Evolutionary conservation across 1,139 yeast species (phyloP).

Genomic region (Ashbya aceris): DNA sequence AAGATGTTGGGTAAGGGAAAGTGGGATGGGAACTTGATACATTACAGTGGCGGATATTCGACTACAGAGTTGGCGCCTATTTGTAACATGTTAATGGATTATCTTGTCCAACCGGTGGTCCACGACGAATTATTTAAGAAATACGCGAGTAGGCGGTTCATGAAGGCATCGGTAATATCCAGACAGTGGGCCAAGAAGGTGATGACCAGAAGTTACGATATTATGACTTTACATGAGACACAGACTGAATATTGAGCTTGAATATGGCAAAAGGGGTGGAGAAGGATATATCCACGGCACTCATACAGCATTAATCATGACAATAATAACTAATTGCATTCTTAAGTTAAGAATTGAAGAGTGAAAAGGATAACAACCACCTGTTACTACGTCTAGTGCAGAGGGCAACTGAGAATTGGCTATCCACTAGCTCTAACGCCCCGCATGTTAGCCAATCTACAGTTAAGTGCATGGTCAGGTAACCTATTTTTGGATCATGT

Average conservation of each 20-base stretch:
- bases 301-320: neutral
- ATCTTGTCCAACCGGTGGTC: constrained; percentile 71
- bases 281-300: neutral
- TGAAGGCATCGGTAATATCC: constrained; percentile 84
- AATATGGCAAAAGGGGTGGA: neutral
- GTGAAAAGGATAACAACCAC: no score
- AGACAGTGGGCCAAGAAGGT: constrained; percentile 78
- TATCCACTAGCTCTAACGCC: no score
- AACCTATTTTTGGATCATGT: no score
- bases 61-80: constrained; percentile 64
- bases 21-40: constrained; percentile 77
- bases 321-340: constrained; percentile 1
- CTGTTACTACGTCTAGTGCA: no score
- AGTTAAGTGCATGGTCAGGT: no score
- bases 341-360: neutral
- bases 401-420: no score
- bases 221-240: constrained; percentile 31
- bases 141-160: constrained; percentile 81
- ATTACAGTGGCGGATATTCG: constrained; percentile 87
- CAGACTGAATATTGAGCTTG: constrained; percentile 6
- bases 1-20: constrained; percentile 64
- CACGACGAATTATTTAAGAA: constrained; percentile 93
- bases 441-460: no score
- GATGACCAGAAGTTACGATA: constrained; percentile 31
- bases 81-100: constrained; percentile 65